Base-by-base conservation (phyloP, 164 flowering plant genomes). In the Amborella trichopoda region DNA sequence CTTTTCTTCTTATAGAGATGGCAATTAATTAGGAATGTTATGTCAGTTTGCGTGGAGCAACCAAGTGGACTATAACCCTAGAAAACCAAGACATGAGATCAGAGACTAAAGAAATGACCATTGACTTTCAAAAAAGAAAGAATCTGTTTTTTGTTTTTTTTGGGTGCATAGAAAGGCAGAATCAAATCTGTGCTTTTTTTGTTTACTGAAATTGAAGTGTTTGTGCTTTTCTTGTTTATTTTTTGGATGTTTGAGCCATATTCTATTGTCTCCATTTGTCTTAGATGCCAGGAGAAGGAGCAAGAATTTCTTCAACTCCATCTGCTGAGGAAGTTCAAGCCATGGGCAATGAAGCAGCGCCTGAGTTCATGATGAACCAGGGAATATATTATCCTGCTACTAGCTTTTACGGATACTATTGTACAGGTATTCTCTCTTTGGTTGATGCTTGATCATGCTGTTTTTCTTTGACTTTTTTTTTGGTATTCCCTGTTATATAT, bases 391-490 rank as follows among this genome's bases (percentile, higher is more conserved):
- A 77, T 67, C 84, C 88, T 63, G 28, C 78, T 63, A 56, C 78
- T 65, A 72, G 70, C 53, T 63, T 46, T 47, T 84, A 80, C 65
- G 91, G 91, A 11, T 88, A 88, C 64, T 78, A 76, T 50, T 76
- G 77, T 80, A 76, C 97, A 80, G 94, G 97, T 88, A 57, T 10
- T 18, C 8, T 0, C 41, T 10, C 16, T 41, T 6, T 20, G 8
- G 5, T 10, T 46, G 13, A 26, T 20, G 28, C 3, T 11, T 30
- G 23, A n/a, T n/a, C 17, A 3, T 38, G 26, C n/a, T 9, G 25
- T 23, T 28, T 16, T 39, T 28, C 6, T 49, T 12, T 25, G 21
- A 32, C 8, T 11, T 6, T 43, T 32, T 26, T 18, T 3, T 27
- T 17, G 17, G 41, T 28, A 22, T 12, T 34, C 36, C 41, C 12